Conservation (phyloP, 75 land plant species). For the Isoetes taiwanensis region DNA sequence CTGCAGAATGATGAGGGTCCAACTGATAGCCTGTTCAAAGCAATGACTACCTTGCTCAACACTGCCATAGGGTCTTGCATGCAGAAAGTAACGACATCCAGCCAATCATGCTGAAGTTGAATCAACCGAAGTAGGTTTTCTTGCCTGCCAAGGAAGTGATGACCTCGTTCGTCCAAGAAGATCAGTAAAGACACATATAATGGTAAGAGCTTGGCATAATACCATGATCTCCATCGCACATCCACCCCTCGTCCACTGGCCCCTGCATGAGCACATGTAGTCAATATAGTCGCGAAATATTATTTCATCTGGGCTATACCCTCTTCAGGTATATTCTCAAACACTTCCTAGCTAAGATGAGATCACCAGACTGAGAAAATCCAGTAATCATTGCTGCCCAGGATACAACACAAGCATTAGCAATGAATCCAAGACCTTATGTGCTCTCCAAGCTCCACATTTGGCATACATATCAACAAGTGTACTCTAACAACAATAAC, state of each 20-base stretch:
- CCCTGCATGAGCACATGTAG: conserved; percentile 29
- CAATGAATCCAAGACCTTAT: conserved; percentile 8
- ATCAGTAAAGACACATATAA: conserved; percentile 20
- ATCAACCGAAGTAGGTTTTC: neutral
- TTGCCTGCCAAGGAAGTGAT: too few relatives aligned
- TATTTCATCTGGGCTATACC: conserved; percentile 23
- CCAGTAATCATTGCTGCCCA: conserved; percentile 22
- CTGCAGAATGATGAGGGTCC: neutral
- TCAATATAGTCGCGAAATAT: conserved; percentile 28
- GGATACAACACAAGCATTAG: neutral
- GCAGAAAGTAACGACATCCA: conserved; percentile 4
- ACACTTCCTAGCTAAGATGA: neutral
- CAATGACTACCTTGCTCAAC: neutral
- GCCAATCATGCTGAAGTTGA: neutral
- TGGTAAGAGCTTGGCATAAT: conserved; percentile 10
- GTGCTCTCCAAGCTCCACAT: conserved; percentile 8
- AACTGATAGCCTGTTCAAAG: neutral
- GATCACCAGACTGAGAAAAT: conserved; percentile 1
- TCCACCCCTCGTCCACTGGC: conserved; percentile 15
- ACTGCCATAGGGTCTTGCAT: neutral
- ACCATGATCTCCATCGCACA: neutral
- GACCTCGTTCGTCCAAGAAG: conserved; percentile 8
- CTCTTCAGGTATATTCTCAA: conserved; percentile 12
- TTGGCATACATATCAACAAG: conserved; percentile 14
- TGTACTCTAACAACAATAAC: conserved; percentile 16